Evolutionary conservation across 2,329 filamentous ascomycete species (phyloP), one percentile per base, ranked within the genome.

Genomic region (Xylaria arbuscula): DNA sequence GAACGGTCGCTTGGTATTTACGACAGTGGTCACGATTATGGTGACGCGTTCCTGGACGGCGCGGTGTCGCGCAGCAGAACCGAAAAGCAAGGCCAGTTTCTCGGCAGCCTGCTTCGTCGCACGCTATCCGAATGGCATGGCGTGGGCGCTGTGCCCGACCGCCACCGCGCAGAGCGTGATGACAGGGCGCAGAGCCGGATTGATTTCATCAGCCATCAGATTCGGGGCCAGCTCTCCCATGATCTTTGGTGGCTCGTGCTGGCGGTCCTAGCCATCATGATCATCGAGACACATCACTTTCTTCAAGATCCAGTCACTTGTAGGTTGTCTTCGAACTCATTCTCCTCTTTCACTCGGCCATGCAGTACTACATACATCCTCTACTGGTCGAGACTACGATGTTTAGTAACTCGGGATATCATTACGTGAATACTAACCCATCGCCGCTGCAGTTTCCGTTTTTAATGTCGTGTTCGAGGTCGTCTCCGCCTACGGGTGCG

Each of bases 181-280:
- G 61, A 62, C 13, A 28, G 69, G 60, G 42, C 71, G 4, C 77
- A 79, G 66, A 85, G 83, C 22, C 83, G 81, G 22, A 81, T 84
- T 66, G 83, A 81, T 74, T 87, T 87, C 74, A 81, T 87, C 61
- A 83, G 82, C 67, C 82, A 85, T 66, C 88, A 90, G 74, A 80
- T 90, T 13, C 84, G 86, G 36, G 84, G 85, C 17, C 89, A 91
- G 73, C 81, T 91, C 2, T 86, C 87, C 9, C 88, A 90, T 75
- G 89, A 91, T 72, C 80, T 90, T 11, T 91, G 88, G 89, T 89
- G 86, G 83, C 83, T 91, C 15, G 84, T 87, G 1, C 76, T 90
- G 0, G 87, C 87, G 0, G 83, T 89, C 5, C 81, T 90, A n/a
- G 79, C 88, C 32, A 89, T 91, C 67, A 82, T 84, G 34, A 85